These are phyloP conservation scores for Aspergillus latus DNA, from an alignment of 2,329 filamentous ascomycete genomes.

Conservation along the genomic window DNA sequence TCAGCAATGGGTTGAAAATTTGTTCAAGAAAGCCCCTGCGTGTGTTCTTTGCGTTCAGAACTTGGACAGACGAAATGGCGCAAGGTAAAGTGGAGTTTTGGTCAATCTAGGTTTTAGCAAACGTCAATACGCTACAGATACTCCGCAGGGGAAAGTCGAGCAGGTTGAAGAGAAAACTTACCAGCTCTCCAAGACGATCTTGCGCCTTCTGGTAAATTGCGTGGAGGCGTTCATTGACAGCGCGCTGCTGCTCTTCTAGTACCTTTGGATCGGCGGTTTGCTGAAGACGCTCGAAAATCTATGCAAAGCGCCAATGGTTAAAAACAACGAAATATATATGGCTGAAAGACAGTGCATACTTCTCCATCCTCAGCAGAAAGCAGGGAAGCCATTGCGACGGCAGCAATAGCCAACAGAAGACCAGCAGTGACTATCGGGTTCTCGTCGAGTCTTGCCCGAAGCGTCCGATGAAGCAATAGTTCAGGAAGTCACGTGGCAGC, in stretches of 20 bases:
- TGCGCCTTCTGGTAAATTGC: slow-evolving; percentile 63
- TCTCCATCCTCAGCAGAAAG: slow-evolving; percentile 45
- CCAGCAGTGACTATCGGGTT: slow-evolving; percentile 17
- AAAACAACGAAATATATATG: slow-evolving; percentile 13
- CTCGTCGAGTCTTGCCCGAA: slow-evolving; percentile 16
- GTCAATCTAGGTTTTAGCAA: slow-evolving; percentile 57
- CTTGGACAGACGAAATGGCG: slow-evolving; percentile 78
- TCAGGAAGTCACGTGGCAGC: slow-evolving; percentile 25
- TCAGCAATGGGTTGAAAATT: slow-evolving; percentile 75
- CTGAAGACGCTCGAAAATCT: slow-evolving; percentile 40
- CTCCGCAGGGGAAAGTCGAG: neutral
- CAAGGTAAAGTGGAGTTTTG: slow-evolving; percentile 85
- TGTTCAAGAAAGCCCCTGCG: slow-evolving; percentile 78
- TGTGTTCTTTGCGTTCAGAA: slow-evolving; percentile 82
- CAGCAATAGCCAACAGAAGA: slow-evolving; percentile 32
- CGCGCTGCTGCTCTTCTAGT: slow-evolving; percentile 59
- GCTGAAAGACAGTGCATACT: slow-evolving; percentile 23
- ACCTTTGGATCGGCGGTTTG: slow-evolving; percentile 60
- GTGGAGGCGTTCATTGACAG: slow-evolving; percentile 59
- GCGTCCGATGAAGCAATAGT: slow-evolving; percentile 22
- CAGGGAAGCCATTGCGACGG: slow-evolving; percentile 45
- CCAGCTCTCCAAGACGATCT: slow-evolving; percentile 63
- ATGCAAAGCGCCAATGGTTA: slow-evolving; percentile 13
- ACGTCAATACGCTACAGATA: slow-evolving; percentile 12
- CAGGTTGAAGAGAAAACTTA: slow-evolving; percentile 38